Percentiles rank a stretch among this genome's conserved stretches.
phyloP scores from a whole-genome alignment of 2,329 filamentous ascomycete species.

The Tolypocladium cylindrosporum region DNA sequence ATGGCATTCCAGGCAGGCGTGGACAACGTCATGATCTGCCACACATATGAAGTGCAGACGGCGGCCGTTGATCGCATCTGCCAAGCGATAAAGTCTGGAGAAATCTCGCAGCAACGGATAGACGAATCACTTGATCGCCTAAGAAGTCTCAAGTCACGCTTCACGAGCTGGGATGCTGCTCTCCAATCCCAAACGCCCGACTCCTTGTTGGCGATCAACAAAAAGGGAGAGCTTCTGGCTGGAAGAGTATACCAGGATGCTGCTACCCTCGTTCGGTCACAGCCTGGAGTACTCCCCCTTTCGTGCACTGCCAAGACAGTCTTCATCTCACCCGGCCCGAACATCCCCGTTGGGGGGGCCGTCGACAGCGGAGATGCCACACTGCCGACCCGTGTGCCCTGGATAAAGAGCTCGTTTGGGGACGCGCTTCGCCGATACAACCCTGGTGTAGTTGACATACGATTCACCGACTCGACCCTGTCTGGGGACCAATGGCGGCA shows the following conservation, averaged over 20 bases:
- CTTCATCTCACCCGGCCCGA: slow-evolving; percentile 13
- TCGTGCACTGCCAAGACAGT: slow-evolving; percentile 8
- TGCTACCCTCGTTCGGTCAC: slow-evolving; percentile 10
- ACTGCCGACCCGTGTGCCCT: slow-evolving; percentile 13
- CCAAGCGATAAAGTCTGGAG: slow-evolving; percentile 7
- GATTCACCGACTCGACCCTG: slow-evolving; percentile 10
- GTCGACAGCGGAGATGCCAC: slow-evolving; percentile 10
- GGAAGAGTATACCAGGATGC: slow-evolving; percentile 9
- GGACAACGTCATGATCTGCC: slow-evolving; percentile 18
- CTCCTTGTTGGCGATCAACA: slow-evolving; percentile 7
- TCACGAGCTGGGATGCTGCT: slow-evolving; percentile 12
- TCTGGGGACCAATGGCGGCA: slow-evolving; percentile 9
- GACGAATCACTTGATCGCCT: slow-evolving; percentile 11
- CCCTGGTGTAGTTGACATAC: slow-evolving; percentile 7
- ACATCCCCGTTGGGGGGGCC: slow-evolving; percentile 13
- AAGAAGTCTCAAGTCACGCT: slow-evolving; percentile 9
- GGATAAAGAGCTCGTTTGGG: slow-evolving; percentile 12
- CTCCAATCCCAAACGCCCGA: slow-evolving; percentile 3
- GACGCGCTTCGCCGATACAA: slow-evolving; percentile 9
- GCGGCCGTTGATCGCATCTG: slow-evolving; percentile 14
- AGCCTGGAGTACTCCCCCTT: slow-evolving; percentile 8
- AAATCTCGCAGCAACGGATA: slow-evolving; percentile 7
- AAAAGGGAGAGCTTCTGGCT: slow-evolving; percentile 7
- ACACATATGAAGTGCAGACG: slow-evolving; percentile 13
- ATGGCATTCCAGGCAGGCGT: slow-evolving; percentile 15